Percentiles rank a stretch among this genome's conserved stretches.
Evolutionary conservation across 441 rosid genomes (phyloP).

Genomic region (Flueggea neowawraea): DNA sequence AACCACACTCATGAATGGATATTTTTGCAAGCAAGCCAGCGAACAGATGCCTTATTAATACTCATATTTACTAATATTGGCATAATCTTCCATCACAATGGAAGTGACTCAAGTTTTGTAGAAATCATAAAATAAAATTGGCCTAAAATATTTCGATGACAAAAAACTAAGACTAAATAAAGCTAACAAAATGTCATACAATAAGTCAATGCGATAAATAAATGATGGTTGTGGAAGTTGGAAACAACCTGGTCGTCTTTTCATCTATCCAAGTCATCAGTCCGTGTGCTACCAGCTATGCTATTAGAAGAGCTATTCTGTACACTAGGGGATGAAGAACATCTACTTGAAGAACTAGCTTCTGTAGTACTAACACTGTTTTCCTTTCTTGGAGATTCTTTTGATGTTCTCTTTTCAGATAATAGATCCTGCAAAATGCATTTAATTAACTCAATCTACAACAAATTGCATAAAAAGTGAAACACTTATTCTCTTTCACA

Average conservation of each 20-base stretch:
- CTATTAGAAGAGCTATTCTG: conserved; percentile 75
- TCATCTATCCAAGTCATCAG: conserved; percentile 34
- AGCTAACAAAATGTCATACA: background rate
- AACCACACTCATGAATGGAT: too few species aligned
- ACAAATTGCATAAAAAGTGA: background rate
- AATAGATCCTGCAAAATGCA: conserved; percentile 41
- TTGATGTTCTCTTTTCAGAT: conserved; percentile 41
- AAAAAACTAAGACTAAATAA: background rate
- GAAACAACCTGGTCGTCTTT: conserved; percentile 14
- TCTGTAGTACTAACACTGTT: conserved; percentile 24
- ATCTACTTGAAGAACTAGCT: conserved; percentile 59
- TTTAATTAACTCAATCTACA: background rate
- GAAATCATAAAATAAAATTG: background rate
- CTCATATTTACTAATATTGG: background rate
- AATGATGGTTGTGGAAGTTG: conserved; percentile 7
- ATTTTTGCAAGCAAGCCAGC: too few species aligned
- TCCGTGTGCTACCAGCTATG: conserved; percentile 45
- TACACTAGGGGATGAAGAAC: conserved; percentile 65
- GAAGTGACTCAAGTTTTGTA: background rate
- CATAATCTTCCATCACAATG: background rate
- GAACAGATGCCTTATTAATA: too few species aligned
- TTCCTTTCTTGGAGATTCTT: conserved; percentile 39
- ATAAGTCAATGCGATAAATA: background rate
- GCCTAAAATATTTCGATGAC: too few species aligned
- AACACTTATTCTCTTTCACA: background rate